Percentiles rank a stretch among this genome's conserved stretches.
Evolutionary conservation across 345 rosid genomes (phyloP).

Genomic region (Turritis glabra): DNA sequence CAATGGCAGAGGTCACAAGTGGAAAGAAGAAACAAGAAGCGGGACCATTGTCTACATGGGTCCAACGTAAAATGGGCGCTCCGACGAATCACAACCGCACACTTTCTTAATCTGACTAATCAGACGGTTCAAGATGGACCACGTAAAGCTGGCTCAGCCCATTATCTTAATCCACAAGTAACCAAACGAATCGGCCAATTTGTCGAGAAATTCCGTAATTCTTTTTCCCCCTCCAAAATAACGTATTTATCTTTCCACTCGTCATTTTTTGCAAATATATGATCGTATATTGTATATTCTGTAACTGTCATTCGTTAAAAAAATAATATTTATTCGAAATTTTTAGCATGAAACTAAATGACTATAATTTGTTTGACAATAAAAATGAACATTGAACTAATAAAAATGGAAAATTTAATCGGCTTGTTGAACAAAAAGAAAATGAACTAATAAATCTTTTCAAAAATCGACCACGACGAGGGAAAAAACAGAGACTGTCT

Average conservation of each 20-base stretch:
- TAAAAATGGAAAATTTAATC: not conserved
- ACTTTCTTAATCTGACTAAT: not conserved
- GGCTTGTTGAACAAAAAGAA: not conserved
- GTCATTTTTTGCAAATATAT: not conserved
- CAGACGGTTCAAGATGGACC: constrained; percentile 24
- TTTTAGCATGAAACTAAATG: not conserved
- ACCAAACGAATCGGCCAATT: constrained; percentile 31
- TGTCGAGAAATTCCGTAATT: not conserved
- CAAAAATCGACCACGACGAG: not conserved
- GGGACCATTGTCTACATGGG: constrained; percentile 28
- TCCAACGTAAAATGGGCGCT: constrained; percentile 18
- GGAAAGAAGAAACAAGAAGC: constrained; percentile 37
- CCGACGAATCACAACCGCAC: constrained; percentile 26
- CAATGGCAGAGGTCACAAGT: constrained; percentile 36
- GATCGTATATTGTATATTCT: not conserved
- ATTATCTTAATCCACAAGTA: constrained; percentile 21
- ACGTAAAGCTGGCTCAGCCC: constrained; percentile 36
- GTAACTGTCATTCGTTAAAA: not conserved
- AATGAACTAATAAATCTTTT: not conserved
- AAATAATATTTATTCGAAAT: not conserved
- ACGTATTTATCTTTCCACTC: constrained; percentile 9
- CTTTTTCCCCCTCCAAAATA: not conserved
- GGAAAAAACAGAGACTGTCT: no score
- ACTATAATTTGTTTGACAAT: not conserved
- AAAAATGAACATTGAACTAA: no score